phyloP scores from a whole-genome alignment of 2,329 filamentous ascomycete genomes.

The Claviceps citrina region DNA sequence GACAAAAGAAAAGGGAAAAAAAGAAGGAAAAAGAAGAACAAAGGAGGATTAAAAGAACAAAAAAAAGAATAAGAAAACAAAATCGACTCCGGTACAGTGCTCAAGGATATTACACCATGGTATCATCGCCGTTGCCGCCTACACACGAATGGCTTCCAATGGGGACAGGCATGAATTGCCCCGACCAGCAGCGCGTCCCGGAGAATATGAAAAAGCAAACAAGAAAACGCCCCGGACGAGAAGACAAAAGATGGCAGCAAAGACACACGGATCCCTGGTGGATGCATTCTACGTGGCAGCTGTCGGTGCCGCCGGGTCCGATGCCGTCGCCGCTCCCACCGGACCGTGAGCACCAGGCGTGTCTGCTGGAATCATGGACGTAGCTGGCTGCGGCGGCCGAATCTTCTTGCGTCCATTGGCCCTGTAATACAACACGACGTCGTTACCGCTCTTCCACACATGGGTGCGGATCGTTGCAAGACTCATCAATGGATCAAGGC shows the following conservation, averaged over 20 bases:
- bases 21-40: too few species aligned
- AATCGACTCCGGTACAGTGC: constrained; percentile 1
- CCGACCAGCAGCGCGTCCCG: too few species aligned
- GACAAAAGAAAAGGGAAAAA: too few species aligned
- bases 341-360: constrained; percentile 11
- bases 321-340: constrained; percentile 7
- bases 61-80: too few species aligned
- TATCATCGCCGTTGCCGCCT: not conserved
- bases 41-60: not conserved
- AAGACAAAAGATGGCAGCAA: not conserved
- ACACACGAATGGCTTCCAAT: not conserved
- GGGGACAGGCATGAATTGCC: too few species aligned
- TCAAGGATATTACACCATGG: constrained; percentile 1
- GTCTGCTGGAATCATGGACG: constrained; percentile 10
- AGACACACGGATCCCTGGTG: too few species aligned
- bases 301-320: constrained; percentile 3
- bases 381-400: constrained; percentile 5
- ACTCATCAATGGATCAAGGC: constrained; percentile 70
- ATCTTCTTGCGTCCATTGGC: constrained; percentile 69
- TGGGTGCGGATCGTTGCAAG: constrained; percentile 85
- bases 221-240: not conserved
- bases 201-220: not conserved
- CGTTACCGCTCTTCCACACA: constrained; percentile 88
- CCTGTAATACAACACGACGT: constrained; percentile 83
- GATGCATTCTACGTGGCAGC: not conserved